Base-by-base conservation (phyloP, 257 asterid genomes). In the Capsicum pubescens region DNA sequence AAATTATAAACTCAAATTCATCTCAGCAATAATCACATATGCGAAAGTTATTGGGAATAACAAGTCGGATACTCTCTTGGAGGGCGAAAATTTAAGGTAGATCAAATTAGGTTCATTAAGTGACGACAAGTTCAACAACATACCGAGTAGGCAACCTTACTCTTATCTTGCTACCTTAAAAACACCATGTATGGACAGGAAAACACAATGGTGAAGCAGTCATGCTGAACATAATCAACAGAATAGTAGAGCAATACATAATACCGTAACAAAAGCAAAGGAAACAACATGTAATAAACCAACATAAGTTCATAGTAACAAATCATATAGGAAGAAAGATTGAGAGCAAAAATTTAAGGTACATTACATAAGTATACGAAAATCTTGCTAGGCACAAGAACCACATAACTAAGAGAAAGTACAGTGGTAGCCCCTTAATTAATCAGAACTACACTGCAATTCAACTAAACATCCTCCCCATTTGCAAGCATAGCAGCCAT, bases 401-500 rank as follows among this genome's bases (percentile, higher is more conserved):
- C 81, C 81, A 76, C 81, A 76, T 46, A 7, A 76, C 46, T 52
- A 76, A 76, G 46, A 26, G 44, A 4, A 52, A 52, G 63, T 52
- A 76, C 61, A 0, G 77, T 52, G 46, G 48, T 52, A 52, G 63
- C 63, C 81, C 81, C 48, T 76, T 0, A 52, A 76, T 61, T 76
- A 76, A 76, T 76, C 63, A 63, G 48, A 76, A 54, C 81, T 76
- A 76, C 81, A 26, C 26, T 54, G 15, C 81, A 76, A 52, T 76
- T 54, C 81, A 46, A 52, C 2, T 52, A 21, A 67, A 52, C 81
- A 52, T 52, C 46, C 81, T 74, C 61, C 14, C 61, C 63, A 7
- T 52, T 76, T 3, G 8, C 81, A 52, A 52, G 36, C 46, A 21
- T 7, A 4, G 81, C 63, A 76, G 81, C 48, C 63, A 76, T 8